phyloP scores from a whole-genome alignment of 305 asterid species.

The Rubia tinctorum region DNA sequence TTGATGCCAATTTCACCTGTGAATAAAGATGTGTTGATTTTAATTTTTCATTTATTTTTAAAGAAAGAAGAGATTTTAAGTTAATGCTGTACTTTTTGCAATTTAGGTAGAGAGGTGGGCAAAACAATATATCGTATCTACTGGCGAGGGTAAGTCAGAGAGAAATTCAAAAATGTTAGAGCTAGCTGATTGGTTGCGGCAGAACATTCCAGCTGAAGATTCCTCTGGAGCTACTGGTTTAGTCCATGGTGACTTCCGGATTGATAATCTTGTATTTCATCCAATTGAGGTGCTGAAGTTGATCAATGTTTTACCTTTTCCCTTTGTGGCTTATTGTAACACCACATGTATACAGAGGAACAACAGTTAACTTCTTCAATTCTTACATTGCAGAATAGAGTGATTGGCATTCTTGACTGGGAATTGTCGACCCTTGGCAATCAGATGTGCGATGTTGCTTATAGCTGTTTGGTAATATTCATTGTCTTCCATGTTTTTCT shows the following conservation, averaged over 20 bases:
- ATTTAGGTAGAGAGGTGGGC: conserved; percentile 95
- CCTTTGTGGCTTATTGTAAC: neutral
- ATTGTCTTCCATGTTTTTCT: neutral
- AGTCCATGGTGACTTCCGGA: conserved; percentile 95
- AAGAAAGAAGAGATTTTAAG: neutral
- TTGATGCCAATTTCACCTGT: conserved; percentile 3
- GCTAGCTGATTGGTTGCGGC: conserved; percentile 74
- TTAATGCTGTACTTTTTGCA: conserved; percentile 22
- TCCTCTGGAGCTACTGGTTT: conserved; percentile 78
- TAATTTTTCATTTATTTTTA: conserved; percentile 1
- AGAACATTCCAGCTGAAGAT: conserved; percentile 84
- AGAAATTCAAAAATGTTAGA: conserved; percentile 88
- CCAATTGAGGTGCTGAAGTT: conserved; percentile 70
- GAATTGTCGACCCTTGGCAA: conserved; percentile 93
- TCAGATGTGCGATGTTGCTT: conserved; percentile 96
- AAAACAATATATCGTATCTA: conserved; percentile 76
- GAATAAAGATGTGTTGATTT: neutral
- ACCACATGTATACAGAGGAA: neutral
- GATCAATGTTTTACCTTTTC: neutral
- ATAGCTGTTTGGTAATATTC: conserved; percentile 75
- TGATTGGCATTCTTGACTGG: conserved; percentile 96
- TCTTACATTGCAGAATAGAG: conserved; percentile 67
- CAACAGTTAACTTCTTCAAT: neutral
- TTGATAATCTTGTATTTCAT: conserved; percentile 95
- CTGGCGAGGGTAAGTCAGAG: conserved; percentile 77